These are phyloP conservation scores for Porphyrellus cyaneotinctus DNA, from an alignment of 768 basidiomycete species.

Conservation along the genomic window DNA sequence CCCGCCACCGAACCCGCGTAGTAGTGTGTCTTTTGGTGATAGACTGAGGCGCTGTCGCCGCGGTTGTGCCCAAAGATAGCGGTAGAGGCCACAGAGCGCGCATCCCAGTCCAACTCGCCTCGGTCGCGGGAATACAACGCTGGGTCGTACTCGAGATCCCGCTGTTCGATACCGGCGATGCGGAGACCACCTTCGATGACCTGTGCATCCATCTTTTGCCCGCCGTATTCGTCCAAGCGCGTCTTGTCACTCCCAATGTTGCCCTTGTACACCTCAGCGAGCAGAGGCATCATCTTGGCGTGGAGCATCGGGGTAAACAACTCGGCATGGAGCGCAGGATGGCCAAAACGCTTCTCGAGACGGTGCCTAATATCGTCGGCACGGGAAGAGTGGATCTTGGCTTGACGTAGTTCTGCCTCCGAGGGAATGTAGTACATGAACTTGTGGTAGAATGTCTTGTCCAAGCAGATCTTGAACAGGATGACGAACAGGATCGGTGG, in stretches of 20 bases:
- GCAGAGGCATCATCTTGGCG: slow-evolving; percentile 76
- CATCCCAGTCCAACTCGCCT: slow-evolving; percentile 88
- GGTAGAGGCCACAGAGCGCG: slow-evolving; percentile 64
- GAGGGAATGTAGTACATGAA: slow-evolving; percentile 87
- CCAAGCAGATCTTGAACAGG: slow-evolving; percentile 82
- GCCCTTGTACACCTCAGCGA: slow-evolving; percentile 73
- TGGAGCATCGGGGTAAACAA: slow-evolving; percentile 88
- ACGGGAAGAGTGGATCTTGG: slow-evolving; percentile 75
- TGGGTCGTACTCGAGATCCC: slow-evolving; percentile 82
- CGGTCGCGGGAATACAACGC: slow-evolving; percentile 71
- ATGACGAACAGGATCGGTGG: slow-evolving; percentile 80
- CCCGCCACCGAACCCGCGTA: slow-evolving; percentile 33
- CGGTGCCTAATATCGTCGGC: slow-evolving; percentile 69
- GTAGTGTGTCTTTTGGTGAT: slow-evolving; percentile 41
- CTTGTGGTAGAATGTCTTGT: slow-evolving; percentile 55
- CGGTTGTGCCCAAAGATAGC: slow-evolving; percentile 43
- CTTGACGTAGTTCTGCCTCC: slow-evolving; percentile 66
- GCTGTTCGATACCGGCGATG: slow-evolving; percentile 79
- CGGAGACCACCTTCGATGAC: slow-evolving; percentile 74
- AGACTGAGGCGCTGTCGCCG: slow-evolving; percentile 36
- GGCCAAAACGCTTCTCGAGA: slow-evolving; percentile 89
- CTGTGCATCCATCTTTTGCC: slow-evolving; percentile 69
- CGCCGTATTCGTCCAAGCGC: slow-evolving; percentile 74
- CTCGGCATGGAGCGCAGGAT: slow-evolving; percentile 84
- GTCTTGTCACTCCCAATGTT: slow-evolving; percentile 60